Percentiles rank a stretch among this genome's conserved stretches.
phyloP scores from a whole-genome alignment of 306 rosid species.

The Mucuna pruriens region DNA sequence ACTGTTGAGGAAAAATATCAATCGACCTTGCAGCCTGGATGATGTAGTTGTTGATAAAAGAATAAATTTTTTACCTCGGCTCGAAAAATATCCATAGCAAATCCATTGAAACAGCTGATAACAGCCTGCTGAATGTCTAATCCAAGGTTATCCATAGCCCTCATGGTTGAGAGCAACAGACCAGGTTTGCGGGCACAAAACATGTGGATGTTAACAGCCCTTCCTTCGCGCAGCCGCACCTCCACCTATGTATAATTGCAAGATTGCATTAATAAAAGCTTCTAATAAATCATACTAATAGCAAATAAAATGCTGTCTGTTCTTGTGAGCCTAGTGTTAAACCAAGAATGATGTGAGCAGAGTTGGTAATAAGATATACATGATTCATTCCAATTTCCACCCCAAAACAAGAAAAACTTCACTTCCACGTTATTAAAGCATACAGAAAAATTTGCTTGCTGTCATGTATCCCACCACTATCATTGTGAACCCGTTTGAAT shows the following conservation, averaged over 20 bases:
- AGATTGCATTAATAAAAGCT: neutral
- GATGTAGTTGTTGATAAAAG: conserved; percentile 13
- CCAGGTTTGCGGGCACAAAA: conserved; percentile 84
- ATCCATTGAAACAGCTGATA: conserved; percentile 95
- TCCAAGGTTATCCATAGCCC: conserved; percentile 85
- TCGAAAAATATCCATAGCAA: conserved; percentile 86
- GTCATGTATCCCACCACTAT: neutral
- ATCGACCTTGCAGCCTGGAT: neutral
- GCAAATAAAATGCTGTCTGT: neutral
- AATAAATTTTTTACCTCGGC: conserved; percentile 76
- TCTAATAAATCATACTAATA: neutral
- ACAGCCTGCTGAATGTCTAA: conserved; percentile 94
- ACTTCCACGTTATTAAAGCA: conserved; percentile 8
- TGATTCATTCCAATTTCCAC: neutral
- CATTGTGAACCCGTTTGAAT: too few relatives aligned
- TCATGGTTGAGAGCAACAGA: conserved; percentile 88
- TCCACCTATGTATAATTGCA: conserved; percentile 59
- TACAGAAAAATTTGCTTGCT: neutral
- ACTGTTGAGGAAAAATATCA: neutral
- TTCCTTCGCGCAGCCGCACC: conserved; percentile 82
- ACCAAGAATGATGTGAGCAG: neutral
- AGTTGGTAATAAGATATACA: neutral
- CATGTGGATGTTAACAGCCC: conserved; percentile 95
- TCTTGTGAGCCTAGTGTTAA: neutral
- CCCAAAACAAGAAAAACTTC: conserved; percentile 12